phyloP scores from a whole-genome alignment of 371 early-diverging fungal genomes.

The Syncephalis fuscata region DNA sequence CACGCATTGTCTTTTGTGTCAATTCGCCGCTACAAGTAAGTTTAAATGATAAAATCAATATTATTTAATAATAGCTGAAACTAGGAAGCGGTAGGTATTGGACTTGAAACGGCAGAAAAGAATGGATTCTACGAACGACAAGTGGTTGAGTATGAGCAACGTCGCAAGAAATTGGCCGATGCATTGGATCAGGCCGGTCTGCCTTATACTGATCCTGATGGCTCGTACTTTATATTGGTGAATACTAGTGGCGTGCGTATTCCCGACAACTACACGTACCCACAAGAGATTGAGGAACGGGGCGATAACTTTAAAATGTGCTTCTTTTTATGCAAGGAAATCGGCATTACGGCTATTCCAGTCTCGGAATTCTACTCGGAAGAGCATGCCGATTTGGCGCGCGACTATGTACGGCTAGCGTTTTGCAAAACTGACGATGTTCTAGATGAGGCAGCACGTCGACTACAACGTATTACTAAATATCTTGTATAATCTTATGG shows the following conservation, averaged over 20 bases:
- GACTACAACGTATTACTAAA: conserved; percentile 40
- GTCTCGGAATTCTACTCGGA: conserved; percentile 77
- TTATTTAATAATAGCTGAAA: too few species aligned
- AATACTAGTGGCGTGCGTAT: conserved; percentile 51
- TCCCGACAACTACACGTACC: conserved; percentile 41
- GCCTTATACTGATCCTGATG: conserved; percentile 75
- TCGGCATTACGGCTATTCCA: conserved; percentile 87
- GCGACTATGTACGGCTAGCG: conserved; percentile 72
- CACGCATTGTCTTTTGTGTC: conserved; percentile 76
- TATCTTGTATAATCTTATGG: too few species aligned
- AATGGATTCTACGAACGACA: conserved; percentile 56
- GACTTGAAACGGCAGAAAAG: conserved; percentile 44
- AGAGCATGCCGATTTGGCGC: conserved; percentile 49
- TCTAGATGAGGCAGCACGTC: conserved; percentile 53
- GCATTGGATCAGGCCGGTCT: conserved; percentile 53
- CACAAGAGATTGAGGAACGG: conserved; percentile 34
- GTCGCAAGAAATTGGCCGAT: conserved; percentile 53
- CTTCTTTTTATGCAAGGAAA: conserved; percentile 75
- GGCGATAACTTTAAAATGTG: conserved; percentile 67
- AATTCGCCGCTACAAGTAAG: conserved; percentile 68
- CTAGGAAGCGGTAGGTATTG: conserved; percentile 67
- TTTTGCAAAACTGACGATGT: conserved; percentile 88
- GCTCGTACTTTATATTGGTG: conserved; percentile 86
- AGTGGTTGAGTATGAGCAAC: conserved; percentile 38
- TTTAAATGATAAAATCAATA: too few species aligned